phyloP scores from a whole-genome alignment of 2,329 filamentous ascomycete genomes.

The Claviceps digitariae region DNA sequence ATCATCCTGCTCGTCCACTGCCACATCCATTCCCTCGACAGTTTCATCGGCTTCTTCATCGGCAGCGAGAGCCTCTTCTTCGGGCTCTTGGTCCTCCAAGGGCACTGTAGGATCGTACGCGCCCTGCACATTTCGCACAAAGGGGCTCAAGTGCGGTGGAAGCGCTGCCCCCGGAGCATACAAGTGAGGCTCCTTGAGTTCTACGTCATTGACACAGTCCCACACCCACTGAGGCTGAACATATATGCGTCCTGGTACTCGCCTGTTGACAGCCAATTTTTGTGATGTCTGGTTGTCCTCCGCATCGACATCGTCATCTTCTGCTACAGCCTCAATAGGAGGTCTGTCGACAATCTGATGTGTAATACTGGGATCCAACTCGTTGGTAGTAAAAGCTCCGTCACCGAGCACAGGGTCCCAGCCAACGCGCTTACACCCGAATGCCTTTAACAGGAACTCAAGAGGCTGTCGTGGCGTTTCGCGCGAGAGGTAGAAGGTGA shows the following conservation, averaged over 20 bases:
- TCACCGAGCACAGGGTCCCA: conserved; percentile 89
- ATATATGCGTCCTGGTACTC: conserved; percentile 84
- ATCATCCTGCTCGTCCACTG: conserved; percentile 33
- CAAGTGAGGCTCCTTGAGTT: conserved; percentile 71
- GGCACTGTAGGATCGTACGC: conserved; percentile 84
- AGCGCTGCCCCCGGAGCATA: conserved; percentile 84
- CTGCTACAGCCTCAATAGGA: conserved; percentile 46
- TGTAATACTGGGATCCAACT: conserved; percentile 77
- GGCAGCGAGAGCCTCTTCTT: conserved; percentile 66
- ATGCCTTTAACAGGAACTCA: conserved; percentile 85
- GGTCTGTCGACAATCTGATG: conserved; percentile 95
- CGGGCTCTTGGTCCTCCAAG: conserved; percentile 76
- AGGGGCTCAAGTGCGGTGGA: conserved; percentile 90
- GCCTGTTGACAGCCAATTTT: conserved; percentile 47
- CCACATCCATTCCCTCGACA: conserved; percentile 51
- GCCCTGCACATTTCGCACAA: conserved; percentile 76
- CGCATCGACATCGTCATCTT: conserved; percentile 29
- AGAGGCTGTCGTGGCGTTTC: conserved; percentile 83
- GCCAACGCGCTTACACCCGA: conserved; percentile 89
- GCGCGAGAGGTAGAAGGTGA: conserved; percentile 84
- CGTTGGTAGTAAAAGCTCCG: conserved; percentile 82
- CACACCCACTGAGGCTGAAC: conserved; percentile 97
- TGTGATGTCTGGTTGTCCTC: conserved; percentile 50
- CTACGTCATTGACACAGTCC: conserved; percentile 90
- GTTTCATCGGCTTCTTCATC: conserved; percentile 46